Conservation (phyloP, 2,329 filamentous ascomycete genomes). For the Colletotrichum incanum region DNA sequence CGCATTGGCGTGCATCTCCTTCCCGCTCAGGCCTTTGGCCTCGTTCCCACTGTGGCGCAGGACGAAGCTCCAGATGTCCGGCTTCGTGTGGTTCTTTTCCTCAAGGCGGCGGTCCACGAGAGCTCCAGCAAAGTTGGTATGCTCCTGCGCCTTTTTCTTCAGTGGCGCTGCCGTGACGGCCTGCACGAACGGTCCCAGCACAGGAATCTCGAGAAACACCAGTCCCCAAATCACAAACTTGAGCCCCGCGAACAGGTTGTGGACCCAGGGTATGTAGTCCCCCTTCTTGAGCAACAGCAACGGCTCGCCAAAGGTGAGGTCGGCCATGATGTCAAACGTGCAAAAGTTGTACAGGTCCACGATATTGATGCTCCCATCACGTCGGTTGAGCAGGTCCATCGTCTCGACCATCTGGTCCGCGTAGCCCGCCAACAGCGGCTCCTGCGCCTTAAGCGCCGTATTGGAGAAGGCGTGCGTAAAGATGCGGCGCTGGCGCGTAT, state of each 20-base stretch:
- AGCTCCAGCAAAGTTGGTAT: slow-evolving; percentile 27
- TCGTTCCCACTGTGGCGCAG: slow-evolving; percentile 6
- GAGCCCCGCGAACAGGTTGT: slow-evolving; percentile 44
- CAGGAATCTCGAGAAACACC: slow-evolving; percentile 33
- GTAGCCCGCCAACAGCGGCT: slow-evolving; percentile 53
- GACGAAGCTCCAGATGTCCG: slow-evolving; percentile 41
- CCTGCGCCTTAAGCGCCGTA: slow-evolving; percentile 46
- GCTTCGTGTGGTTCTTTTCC: slow-evolving; percentile 24
- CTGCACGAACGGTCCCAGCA: slow-evolving; percentile 32
- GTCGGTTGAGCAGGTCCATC: slow-evolving; percentile 47
- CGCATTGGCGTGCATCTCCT: slow-evolving; percentile 42
- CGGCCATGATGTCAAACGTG: slow-evolving; percentile 52
- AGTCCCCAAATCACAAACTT: slow-evolving; percentile 35
- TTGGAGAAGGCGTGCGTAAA: slow-evolving; percentile 47
- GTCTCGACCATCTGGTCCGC: slow-evolving; percentile 56
- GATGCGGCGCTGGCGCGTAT: slow-evolving; percentile 38
- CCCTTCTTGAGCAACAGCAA: slow-evolving; percentile 48
- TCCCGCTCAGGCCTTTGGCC: neutral
- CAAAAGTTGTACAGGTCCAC: slow-evolving; percentile 46
- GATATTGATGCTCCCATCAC: slow-evolving; percentile 26
- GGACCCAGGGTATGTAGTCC: slow-evolving; percentile 49
- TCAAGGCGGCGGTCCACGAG: slow-evolving; percentile 32
- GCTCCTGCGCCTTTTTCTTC: slow-evolving; percentile 32
- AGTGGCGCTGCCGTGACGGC: slow-evolving; percentile 25
- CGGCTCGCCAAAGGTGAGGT: slow-evolving; percentile 50